Evolutionary conservation across 768 basidiomycete species (phyloP).

Genomic region (Rhodocollybia butyracea): DNA sequence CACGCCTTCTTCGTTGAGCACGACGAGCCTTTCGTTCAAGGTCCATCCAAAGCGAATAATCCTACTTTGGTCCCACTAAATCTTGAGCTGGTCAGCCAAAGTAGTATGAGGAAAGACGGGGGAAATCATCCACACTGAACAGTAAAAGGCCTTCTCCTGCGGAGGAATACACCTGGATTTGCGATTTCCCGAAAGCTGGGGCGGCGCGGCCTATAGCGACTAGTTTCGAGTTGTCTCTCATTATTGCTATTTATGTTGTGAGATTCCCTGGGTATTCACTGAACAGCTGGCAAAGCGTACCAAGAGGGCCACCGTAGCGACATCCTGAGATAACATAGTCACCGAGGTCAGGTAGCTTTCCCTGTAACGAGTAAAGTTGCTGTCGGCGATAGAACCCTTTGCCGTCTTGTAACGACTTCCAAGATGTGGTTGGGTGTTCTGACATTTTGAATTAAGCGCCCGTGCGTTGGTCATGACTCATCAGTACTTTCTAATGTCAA

Average conservation of each 20-base stretch:
- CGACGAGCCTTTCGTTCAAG: constrained; percentile 72
- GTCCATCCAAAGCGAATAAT: constrained; percentile 86
- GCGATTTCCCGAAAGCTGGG: constrained; percentile 63
- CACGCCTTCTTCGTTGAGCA: constrained; percentile 88
- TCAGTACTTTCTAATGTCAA: too few relatives aligned
- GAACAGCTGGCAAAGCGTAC: constrained; percentile 35
- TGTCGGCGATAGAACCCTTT: constrained; percentile 85
- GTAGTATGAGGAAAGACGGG: constrained; percentile 7
- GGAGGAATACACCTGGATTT: constrained; percentile 85
- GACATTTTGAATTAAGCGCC: too few relatives aligned
- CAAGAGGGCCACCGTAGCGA: constrained; percentile 85
- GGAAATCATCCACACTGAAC: constrained; percentile 64
- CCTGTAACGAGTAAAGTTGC: constrained; percentile 79
- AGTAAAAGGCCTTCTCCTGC: constrained; percentile 70
- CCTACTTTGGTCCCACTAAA: constrained; percentile 87
- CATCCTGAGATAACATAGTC: constrained; percentile 83
- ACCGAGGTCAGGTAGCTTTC: constrained; percentile 71
- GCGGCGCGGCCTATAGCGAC: constrained; percentile 63
- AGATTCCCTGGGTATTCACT: background rate
- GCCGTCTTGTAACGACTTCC: constrained; percentile 90
- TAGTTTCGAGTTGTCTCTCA: constrained; percentile 81
- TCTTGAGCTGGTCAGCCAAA: constrained; percentile 8
- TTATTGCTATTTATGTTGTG: constrained; percentile 57
- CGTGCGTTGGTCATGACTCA: too few relatives aligned
- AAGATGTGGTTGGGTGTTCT: constrained; percentile 77